Percentiles rank a stretch among this genome's conserved stretches.
These are phyloP conservation scores for Fusarium xylarioides DNA, from an alignment of 2,329 filamentous ascomycete genomes.

Conservation along the genomic window DNA sequence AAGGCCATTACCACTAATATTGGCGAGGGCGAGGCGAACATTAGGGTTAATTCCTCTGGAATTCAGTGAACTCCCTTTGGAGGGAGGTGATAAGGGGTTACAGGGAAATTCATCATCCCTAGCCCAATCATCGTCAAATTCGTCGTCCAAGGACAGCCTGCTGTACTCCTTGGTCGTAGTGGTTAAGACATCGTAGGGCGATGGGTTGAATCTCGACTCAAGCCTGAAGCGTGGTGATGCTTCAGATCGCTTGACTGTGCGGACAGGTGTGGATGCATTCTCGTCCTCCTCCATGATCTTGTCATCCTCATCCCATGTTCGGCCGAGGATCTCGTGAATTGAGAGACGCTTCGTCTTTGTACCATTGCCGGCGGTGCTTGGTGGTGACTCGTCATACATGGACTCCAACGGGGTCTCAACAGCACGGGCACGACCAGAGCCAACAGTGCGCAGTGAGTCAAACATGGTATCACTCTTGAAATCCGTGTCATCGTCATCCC, in stretches of 20 bases:
- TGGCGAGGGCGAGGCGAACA: constrained; percentile 63
- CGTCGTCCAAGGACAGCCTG: constrained; percentile 67
- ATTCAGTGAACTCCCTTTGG: constrained; percentile 60
- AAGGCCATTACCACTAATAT: constrained; percentile 59
- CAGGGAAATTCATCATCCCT: constrained; percentile 61
- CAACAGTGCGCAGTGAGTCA: constrained; percentile 78
- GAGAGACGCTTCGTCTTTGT: constrained; percentile 65
- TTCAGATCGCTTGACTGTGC: constrained; percentile 47
- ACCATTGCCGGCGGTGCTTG: constrained; percentile 63
- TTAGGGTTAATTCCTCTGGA: constrained; percentile 62
- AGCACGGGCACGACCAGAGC: constrained; percentile 71
- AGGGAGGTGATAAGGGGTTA: constrained; percentile 67
- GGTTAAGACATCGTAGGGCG: constrained; percentile 47
- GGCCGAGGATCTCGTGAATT: constrained; percentile 67
- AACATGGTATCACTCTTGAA: constrained; percentile 80
- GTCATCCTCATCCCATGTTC: constrained; percentile 63
- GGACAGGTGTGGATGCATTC: constrained; percentile 61
- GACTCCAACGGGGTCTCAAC: constrained; percentile 78
- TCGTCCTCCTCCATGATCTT: constrained; percentile 73
- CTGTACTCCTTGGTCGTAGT: constrained; percentile 53
- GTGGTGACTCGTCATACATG: constrained; percentile 83
- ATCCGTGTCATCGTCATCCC: constrained; percentile 81
- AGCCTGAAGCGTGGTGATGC: constrained; percentile 43
- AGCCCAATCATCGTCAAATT: constrained; percentile 72
- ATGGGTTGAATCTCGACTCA: constrained; percentile 45